These are phyloP conservation scores for Ilyonectria sp. DNA, from an alignment of 2,329 filamentous ascomycete genomes.

Conservation along the genomic window DNA sequence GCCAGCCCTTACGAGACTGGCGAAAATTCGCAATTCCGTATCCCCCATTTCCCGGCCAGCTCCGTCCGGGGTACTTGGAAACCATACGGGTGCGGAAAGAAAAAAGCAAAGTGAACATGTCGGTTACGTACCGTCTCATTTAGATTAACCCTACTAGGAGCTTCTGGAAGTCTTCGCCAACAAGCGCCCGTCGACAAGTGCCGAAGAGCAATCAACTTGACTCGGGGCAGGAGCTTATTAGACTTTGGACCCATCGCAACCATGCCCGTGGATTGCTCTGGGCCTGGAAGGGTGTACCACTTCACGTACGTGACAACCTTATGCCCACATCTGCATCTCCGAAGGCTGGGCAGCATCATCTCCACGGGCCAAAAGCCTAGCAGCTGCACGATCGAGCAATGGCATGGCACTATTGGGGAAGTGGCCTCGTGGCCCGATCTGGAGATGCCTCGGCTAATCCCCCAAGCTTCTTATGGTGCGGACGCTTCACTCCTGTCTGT, in stretches of 20 bases:
- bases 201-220: slow-evolving; percentile 6
- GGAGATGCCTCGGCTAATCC: slow-evolving; percentile 24
- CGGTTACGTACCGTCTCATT: slow-evolving; percentile 28
- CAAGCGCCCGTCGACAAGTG: slow-evolving; percentile 21
- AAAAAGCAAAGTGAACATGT: slow-evolving; percentile 10
- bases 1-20: neutral
- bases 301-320: slow-evolving; percentile 23
- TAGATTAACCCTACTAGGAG: slow-evolving; percentile 24
- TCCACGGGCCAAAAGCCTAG: slow-evolving; percentile 18
- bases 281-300: slow-evolving; percentile 23
- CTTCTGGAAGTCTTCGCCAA: slow-evolving; percentile 41
- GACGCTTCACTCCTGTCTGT: slow-evolving; percentile 3
- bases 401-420: slow-evolving; percentile 4
- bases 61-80: neutral
- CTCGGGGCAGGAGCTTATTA: slow-evolving; percentile 1
- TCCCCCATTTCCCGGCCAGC: slow-evolving; percentile 6
- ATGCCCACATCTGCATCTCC: slow-evolving; percentile 21
- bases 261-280: slow-evolving; percentile 7
- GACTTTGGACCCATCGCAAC: slow-evolving; percentile 7
- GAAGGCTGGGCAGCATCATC: neutral
- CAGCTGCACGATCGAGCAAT: slow-evolving; percentile 14
- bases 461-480: neutral
- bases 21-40: slow-evolving; percentile 1
- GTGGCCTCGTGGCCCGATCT: slow-evolving; percentile 12
- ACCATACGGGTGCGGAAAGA: slow-evolving; percentile 8